Conservation (phyloP, 2,329 filamentous ascomycete genomes). For the Thermomyces lanuginosus region DNA sequence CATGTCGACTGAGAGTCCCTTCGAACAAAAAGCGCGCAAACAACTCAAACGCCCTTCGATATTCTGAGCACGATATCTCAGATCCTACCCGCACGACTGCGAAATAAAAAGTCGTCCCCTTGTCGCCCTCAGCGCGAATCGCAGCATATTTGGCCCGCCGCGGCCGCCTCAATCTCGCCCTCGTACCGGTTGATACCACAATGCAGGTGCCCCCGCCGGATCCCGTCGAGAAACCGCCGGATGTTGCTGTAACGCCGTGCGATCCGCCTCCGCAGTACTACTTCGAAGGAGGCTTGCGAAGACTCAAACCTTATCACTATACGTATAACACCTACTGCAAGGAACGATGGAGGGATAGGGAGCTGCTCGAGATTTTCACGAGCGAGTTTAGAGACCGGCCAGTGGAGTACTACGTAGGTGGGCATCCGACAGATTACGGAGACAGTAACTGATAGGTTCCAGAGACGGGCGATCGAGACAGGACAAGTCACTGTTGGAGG, state of each 20-base stretch:
- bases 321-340: constrained; percentile 19
- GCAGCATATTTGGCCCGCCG: constrained; percentile 24
- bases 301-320: constrained; percentile 32
- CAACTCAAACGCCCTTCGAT: too few relatives aligned
- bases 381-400: constrained; percentile 85
- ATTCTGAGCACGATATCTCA: too few relatives aligned
- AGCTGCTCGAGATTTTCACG: constrained; percentile 72
- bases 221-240: constrained; percentile 12
- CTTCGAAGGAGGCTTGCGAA: constrained; percentile 55
- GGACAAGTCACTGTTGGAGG: constrained; percentile 72
- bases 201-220: constrained; percentile 13
- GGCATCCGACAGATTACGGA: neutral
- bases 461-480: constrained; percentile 59
- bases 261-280: constrained; percentile 53
- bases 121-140: constrained; percentile 25
- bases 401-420: constrained; percentile 62
- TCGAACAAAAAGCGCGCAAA: too few relatives aligned
- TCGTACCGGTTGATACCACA: constrained; percentile 16
- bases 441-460: constrained; percentile 1
- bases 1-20: too few relatives aligned
- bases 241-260: constrained; percentile 18
- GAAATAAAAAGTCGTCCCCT: constrained; percentile 5
- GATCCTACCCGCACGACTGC: too few relatives aligned
- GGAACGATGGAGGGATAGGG: constrained; percentile 55
- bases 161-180: constrained; percentile 23